Conservation (phyloP, 768 basidiomycete species). For the Lactarius psammicola region DNA sequence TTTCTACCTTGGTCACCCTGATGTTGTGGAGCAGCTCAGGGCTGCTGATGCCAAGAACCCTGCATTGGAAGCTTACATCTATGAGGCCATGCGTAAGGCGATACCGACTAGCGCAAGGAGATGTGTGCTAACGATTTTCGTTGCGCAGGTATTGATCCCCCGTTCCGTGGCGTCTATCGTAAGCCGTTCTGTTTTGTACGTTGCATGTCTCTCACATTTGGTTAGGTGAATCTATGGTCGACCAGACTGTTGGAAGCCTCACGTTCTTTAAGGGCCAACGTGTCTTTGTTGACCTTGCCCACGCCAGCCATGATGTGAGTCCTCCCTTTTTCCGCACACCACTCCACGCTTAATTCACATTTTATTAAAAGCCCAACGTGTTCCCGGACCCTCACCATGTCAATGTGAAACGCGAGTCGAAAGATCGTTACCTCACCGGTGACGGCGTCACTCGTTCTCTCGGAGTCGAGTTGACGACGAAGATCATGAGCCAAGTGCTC, state of each 20-base stretch:
- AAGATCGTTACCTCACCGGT: conserved; percentile 47
- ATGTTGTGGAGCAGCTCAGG: conserved; percentile 37
- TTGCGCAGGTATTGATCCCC: conserved; percentile 62
- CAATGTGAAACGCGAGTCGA: conserved; percentile 44
- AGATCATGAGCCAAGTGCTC: conserved; percentile 62
- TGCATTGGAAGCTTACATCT: conserved; percentile 53
- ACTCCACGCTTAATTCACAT: conserved; percentile 4
- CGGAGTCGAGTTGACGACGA: conserved; percentile 55
- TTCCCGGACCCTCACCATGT: conserved; percentile 51
- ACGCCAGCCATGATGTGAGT: conserved; percentile 55
- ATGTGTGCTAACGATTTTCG: conserved; percentile 12
- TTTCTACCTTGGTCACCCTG: conserved; percentile 52
- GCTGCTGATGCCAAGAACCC: conserved; percentile 39
- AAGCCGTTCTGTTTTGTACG: conserved; percentile 31
- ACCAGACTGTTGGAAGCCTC: conserved; percentile 44
- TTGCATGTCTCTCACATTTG: neutral
- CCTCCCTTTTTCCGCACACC: neutral
- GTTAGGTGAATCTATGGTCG: conserved; percentile 48
- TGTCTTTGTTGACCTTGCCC: conserved; percentile 60
- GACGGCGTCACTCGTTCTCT: conserved; percentile 49
- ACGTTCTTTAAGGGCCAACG: conserved; percentile 48
- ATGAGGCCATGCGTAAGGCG: conserved; percentile 67
- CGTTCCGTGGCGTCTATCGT: conserved; percentile 70
- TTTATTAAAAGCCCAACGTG: conserved; percentile 44
- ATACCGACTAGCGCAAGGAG: neutral